A percentile compares a stretch with the other conserved stretches of the same genome.
Evolutionary conservation across 2,329 filamentous ascomycete species (phyloP).

Genomic region (Cercospora beticola): DNA sequence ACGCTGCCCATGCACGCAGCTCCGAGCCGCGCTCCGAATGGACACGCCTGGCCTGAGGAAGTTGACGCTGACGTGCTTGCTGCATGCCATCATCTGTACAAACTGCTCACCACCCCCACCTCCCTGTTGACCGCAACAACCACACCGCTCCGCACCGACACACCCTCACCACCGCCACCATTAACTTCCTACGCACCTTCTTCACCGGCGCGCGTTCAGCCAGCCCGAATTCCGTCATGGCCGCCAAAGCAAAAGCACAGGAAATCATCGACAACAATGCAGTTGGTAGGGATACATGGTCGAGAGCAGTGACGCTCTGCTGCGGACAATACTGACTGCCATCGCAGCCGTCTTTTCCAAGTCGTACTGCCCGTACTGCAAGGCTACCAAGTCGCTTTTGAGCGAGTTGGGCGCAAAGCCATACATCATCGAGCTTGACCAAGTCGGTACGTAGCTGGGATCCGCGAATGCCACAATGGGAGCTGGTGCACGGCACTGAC

Average conservation of each 20-base stretch:
- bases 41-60: not conserved
- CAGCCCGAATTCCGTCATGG: slow-evolving; percentile 70
- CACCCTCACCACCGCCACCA: slow-evolving; percentile 36
- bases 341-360: slow-evolving; percentile 89
- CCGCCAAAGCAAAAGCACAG: slow-evolving; percentile 80
- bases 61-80: not conserved
- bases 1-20: not conserved
- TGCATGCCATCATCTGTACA: not conserved
- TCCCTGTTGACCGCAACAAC: not conserved
- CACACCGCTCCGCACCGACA: not conserved
- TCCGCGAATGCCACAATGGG: not conserved
- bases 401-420: slow-evolving; percentile 69
- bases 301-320: not conserved
- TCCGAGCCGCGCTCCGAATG: not conserved
- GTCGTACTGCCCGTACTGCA: slow-evolving; percentile 94
- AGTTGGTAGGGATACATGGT: slow-evolving; percentile 58
- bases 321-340: not conserved
- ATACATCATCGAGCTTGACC: slow-evolving; percentile 77
- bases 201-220: slow-evolving; percentile 58
- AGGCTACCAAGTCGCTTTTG: slow-evolving; percentile 72
- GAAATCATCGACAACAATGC: slow-evolving; percentile 83
- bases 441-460: slow-evolving; percentile 63
- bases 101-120: not conserved
- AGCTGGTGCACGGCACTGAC: not conserved
- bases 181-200: slow-evolving; percentile 69